Evolutionary conservation across 2,329 filamentous ascomycete species (phyloP).

Genomic region (Acephala macrosclerotiorum): DNA sequence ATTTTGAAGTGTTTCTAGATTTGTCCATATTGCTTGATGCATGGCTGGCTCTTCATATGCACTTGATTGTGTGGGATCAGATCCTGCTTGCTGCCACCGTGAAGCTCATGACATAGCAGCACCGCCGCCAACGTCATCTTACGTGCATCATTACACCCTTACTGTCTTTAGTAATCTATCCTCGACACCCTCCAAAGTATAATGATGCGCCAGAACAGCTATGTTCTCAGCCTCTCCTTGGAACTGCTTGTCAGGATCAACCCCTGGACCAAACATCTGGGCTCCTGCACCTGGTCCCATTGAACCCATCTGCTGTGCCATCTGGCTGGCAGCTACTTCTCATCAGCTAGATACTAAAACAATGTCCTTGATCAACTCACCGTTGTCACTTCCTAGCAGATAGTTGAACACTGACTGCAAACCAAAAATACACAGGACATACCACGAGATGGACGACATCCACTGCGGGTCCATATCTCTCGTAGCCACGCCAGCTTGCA

Average conservation of each 20-base stretch:
- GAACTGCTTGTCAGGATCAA: constrained; percentile 96
- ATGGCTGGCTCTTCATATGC: too few relatives aligned
- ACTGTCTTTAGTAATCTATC: constrained; percentile 72
- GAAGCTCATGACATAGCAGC: neutral
- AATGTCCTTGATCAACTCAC: constrained; percentile 57
- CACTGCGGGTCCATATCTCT: constrained; percentile 96
- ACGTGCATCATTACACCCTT: constrained; percentile 31
- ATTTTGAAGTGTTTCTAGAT: too few relatives aligned
- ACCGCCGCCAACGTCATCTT: neutral
- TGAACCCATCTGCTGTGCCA: constrained; percentile 82
- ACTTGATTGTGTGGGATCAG: too few relatives aligned
- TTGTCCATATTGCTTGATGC: too few relatives aligned
- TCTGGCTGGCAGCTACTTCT: constrained; percentile 82
- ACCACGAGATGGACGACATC: constrained; percentile 99
- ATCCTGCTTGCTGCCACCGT: neutral
- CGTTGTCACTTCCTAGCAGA: constrained; percentile 93
- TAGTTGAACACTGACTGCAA: constrained; percentile 98
- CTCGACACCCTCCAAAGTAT: constrained; percentile 88
- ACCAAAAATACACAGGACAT: constrained; percentile 97
- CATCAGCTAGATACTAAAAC: constrained; percentile 11
- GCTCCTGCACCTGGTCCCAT: constrained; percentile 70
- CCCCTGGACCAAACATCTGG: constrained; percentile 87
- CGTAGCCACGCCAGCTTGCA: constrained; percentile 95
- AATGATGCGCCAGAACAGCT: constrained; percentile 93
- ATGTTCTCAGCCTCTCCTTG: constrained; percentile 92